Percentiles rank a stretch among this genome's conserved stretches.
Conservation (phyloP, 2,329 filamentous ascomycete species). For the Cytospora paraplurivora region DNA sequence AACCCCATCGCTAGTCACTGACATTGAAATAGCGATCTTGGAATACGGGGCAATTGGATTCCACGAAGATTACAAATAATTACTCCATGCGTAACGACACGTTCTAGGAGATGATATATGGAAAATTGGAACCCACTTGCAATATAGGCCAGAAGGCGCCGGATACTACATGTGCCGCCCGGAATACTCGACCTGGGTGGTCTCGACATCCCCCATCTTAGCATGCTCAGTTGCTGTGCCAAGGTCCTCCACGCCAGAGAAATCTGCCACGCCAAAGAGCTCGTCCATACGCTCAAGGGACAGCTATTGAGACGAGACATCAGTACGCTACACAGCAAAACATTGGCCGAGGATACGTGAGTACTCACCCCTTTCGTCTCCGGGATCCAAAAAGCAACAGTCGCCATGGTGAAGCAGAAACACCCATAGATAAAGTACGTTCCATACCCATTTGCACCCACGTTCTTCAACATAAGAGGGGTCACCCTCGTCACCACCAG, state of each 20-base stretch:
- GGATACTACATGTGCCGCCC: background rate
- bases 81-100: too few relatives aligned
- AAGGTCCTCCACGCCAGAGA: slow-evolving; percentile 31
- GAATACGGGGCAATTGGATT: too few relatives aligned
- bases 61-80: too few relatives aligned
- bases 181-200: slow-evolving; percentile 13
- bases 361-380: slow-evolving; percentile 31
- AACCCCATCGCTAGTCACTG: too few relatives aligned
- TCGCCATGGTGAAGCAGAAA: slow-evolving; percentile 62
- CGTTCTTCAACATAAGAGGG: slow-evolving; percentile 58
- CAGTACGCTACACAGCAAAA: slow-evolving; percentile 1
- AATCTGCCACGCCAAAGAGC: slow-evolving; percentile 33
- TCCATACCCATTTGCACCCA: slow-evolving; percentile 41
- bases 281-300: slow-evolving; percentile 36
- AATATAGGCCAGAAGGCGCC: background rate
- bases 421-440: slow-evolving; percentile 66
- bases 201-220: slow-evolving; percentile 16
- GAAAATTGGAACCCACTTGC: background rate
- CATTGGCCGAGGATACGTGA: background rate
- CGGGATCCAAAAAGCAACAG: slow-evolving; percentile 29
- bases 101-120: too few relatives aligned
- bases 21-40: too few relatives aligned
- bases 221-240: slow-evolving; percentile 25
- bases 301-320: slow-evolving; percentile 8
- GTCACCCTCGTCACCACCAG: slow-evolving; percentile 63